phyloP scores from a whole-genome alignment of 139 green algal genomes.

The Chlamydomonas sphaeroides region DNA sequence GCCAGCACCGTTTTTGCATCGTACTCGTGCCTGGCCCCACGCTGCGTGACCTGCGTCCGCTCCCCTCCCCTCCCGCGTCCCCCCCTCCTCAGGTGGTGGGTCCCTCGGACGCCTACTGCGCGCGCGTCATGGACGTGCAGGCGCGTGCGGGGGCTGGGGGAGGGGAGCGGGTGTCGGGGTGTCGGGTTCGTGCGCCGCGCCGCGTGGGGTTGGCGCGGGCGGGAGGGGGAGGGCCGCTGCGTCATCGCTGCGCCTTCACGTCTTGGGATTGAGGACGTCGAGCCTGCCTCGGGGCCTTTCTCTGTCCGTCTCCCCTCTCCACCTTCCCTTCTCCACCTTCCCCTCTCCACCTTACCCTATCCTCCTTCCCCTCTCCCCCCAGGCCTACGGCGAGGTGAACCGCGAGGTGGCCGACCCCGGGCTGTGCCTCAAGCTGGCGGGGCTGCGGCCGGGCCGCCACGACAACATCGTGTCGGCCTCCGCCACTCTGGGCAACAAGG shows the following conservation, averaged over 20 bases:
- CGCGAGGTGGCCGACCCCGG: conserved; percentile 68
- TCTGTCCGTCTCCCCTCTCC: too few species aligned
- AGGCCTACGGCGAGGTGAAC: conserved; percentile 70
- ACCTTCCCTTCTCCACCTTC: too few species aligned
- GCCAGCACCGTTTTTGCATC: too few species aligned
- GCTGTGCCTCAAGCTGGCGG: conserved; percentile 51
- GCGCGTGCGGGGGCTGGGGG: not conserved
- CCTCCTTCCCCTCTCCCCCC: not conserved
- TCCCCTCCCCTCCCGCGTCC: too few species aligned
- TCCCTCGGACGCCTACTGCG: conserved; percentile 57
- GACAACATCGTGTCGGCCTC: conserved; percentile 79
- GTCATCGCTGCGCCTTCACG: too few species aligned
- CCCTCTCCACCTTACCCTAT: not conserved
- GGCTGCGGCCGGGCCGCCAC: conserved; percentile 43
- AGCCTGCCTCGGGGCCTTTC: too few species aligned
- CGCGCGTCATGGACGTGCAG: conserved; percentile 54
- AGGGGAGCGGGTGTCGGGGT: not conserved
- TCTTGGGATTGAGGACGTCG: too few species aligned
- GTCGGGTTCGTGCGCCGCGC: too few species aligned
- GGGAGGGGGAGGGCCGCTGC: too few species aligned
- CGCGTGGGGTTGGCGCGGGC: too few species aligned
- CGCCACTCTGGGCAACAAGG: conserved; percentile 65
- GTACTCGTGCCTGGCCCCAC: too few species aligned
- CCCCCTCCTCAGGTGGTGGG: conserved; percentile 35
- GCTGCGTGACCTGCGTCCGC: too few species aligned